A percentile compares a stretch with the other conserved stretches of the same genome.
Evolutionary conservation across 371 early-diverging fungal species (phyloP).

Genomic region (Syncephalastrum monosporum): DNA sequence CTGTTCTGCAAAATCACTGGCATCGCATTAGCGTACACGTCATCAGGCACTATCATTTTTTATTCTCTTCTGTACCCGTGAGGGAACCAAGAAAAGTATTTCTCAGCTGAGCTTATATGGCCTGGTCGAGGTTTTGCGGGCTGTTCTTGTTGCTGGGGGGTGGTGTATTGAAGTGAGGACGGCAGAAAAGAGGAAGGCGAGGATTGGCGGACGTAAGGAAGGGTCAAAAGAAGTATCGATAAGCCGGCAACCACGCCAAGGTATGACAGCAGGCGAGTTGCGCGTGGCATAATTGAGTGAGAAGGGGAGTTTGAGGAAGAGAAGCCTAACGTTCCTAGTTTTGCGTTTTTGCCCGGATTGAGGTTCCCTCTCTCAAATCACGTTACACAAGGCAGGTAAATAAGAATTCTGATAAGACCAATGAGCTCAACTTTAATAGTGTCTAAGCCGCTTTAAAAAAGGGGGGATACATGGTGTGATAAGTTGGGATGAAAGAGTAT

Average conservation of each 20-base stretch:
- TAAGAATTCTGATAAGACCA: no score
- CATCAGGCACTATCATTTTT: background rate
- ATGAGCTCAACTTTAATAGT: no score
- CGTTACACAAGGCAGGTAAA: no score
- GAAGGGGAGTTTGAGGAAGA: conserved; percentile 4
- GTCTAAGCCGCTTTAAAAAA: no score
- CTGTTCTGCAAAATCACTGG: conserved; percentile 37
- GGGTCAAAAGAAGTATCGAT: background rate
- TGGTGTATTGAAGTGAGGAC: conserved; percentile 5
- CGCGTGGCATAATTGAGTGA: conserved; percentile 6
- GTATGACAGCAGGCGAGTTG: conserved; percentile 9
- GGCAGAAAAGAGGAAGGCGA: background rate
- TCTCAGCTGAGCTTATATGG: background rate
- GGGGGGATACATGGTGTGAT: no score
- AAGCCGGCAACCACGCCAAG: conserved; percentile 1
- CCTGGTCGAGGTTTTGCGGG: background rate
- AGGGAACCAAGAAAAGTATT: conserved; percentile 36
- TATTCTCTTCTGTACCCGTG: conserved; percentile 27
- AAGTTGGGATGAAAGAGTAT: background rate
- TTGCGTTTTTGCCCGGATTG: no score
- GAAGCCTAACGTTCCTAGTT: background rate
- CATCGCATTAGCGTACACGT: background rate
- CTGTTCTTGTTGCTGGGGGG: conserved; percentile 5
- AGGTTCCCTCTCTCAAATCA: no score
- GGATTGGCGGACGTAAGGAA: conserved; percentile 2